Conservation (phyloP, 2,329 filamentous ascomycete species). For the Fonsecaea monophora region DNA sequence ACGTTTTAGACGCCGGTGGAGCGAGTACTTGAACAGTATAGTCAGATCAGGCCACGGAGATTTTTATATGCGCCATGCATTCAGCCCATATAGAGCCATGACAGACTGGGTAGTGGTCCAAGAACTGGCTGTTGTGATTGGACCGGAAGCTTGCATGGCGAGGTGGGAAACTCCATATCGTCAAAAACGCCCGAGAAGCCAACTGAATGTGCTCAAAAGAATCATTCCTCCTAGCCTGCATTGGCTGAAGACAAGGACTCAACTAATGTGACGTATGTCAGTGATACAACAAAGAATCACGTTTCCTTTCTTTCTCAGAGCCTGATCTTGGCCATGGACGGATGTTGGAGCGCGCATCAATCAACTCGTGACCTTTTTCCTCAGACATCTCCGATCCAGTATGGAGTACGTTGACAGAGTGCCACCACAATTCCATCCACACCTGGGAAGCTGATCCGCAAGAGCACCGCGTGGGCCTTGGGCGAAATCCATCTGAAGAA, state of each 20-base stretch:
- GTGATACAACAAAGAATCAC: constrained; percentile 13
- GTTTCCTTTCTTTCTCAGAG: constrained; percentile 4
- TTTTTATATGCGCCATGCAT: constrained; percentile 13
- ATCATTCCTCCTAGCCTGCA: neutral
- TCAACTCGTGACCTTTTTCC: constrained; percentile 8
- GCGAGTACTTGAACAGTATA: constrained; percentile 7
- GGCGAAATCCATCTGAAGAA: constrained; percentile 7
- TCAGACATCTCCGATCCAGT: constrained; percentile 7
- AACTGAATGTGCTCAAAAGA: constrained; percentile 1
- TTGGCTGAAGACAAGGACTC: constrained; percentile 8
- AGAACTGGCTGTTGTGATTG: constrained; percentile 19
- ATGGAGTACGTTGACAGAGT: constrained; percentile 1
- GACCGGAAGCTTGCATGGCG: constrained; percentile 10
- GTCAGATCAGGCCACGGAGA: constrained; percentile 23
- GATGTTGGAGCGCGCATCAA: neutral
- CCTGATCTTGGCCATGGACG: constrained; percentile 11
- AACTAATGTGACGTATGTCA: constrained; percentile 10
- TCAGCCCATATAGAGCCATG: constrained; percentile 7
- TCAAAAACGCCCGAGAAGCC: constrained; percentile 1
- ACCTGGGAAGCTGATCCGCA: neutral
- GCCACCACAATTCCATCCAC: constrained; percentile 3
- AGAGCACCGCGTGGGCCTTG: neutral
- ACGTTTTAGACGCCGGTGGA: neutral
- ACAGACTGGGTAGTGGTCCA: constrained; percentile 5
- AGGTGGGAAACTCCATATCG: constrained; percentile 6